Evolutionary conservation across 768 basidiomycete species (phyloP), one percentile per base, ranked within the genome.

Genomic region (Imleria badia): DNA sequence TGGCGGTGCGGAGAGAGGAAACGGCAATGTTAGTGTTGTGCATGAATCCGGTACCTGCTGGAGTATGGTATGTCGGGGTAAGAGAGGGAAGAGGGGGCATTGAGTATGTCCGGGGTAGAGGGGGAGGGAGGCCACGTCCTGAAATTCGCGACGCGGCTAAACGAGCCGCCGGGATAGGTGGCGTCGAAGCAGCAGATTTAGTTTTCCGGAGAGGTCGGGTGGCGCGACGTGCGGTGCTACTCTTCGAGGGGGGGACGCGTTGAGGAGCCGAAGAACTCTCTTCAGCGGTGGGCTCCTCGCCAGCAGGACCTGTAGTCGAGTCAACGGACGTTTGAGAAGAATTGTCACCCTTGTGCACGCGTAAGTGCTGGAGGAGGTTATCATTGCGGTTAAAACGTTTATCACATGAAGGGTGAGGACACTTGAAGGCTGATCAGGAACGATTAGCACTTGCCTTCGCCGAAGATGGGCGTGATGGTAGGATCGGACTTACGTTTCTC

Each of bases 301-400:
- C 58, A 9, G 65, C 41, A 29, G 50, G 59, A 31, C 67, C 67
- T 35, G 65, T 34, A 3, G 58, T 51, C 23, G 70, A 71, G 53
- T 71, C 70, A 33, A 67, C 45, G 19, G 70, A 71, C 0, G 70
- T 71, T 58, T 71, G 70, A 23, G 70, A 71, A 44, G 70, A 71
- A 45, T 45, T 71, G 51, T 71, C 70, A 39, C 71, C 71, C 55
- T 80, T 78, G 71, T 90, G 88, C 17, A 89, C 85, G 62, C 85
- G 84, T 67, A 86, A 72, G 62, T 91, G 89, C 69, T 91, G 89
- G 44, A 87, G 77, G 33, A 91, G 80, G 68, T 91, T 91, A 65
- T 91, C 89, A 60, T 86, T 86, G 56, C 89, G 78, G 55, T 87
- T 89, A 67, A 91, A 92, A 60, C 76, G 77, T 66, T 89, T 89